Base-by-base conservation (phyloP, 768 basidiomycete species). In the Leccinellum rugosiceps region DNA sequence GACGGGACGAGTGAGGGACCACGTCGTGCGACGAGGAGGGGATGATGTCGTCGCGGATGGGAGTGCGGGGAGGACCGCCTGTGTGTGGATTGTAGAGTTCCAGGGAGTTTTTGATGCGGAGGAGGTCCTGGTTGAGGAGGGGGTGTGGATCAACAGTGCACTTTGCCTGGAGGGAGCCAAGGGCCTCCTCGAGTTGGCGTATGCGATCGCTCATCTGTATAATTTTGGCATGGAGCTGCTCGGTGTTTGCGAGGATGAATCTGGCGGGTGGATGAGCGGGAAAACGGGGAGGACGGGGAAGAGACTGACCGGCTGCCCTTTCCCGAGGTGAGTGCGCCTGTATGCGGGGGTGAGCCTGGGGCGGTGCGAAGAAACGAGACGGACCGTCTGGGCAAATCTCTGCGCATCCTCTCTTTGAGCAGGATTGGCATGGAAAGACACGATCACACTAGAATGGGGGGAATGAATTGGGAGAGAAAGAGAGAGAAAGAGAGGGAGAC, bases 241-340 rank as follows among this genome's bases (percentile, higher is more conserved):
- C 84, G 8, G 85, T 85, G 62, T 85, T 84, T 14, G 85, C 85
- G 34, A 87, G 80, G 61, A 87, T 86, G 59, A 86, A 87, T 53
- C 85, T 85, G 58, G 47, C 38, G 55, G 55, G 47, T 19, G 63
- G 56, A 35, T 55, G 58, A 63, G 60, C 52, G 56, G 54, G 45
- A 47, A 51, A 46, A 11, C 5, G 34, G 5, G 41, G 17, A 8
- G 38, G 0, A 21, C 6, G 41, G 21, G 44, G 55, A 68, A 11
- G 41, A 19, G 19, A 43, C 76, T 55, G 65, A 82, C 84, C 84
- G 82, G 74, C 83, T 84, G 68, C 85, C 83, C 58, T 80, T 78
- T 53, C 83, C 83, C 35, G 83, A 84, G 14, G 83, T 85, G 64
- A 85, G 73, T 59, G 83, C 78, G 61, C 83, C 83, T 84, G 64